Conservation (phyloP, 2,329 filamentous ascomycete species). For the Xylariaceae sp. region DNA sequence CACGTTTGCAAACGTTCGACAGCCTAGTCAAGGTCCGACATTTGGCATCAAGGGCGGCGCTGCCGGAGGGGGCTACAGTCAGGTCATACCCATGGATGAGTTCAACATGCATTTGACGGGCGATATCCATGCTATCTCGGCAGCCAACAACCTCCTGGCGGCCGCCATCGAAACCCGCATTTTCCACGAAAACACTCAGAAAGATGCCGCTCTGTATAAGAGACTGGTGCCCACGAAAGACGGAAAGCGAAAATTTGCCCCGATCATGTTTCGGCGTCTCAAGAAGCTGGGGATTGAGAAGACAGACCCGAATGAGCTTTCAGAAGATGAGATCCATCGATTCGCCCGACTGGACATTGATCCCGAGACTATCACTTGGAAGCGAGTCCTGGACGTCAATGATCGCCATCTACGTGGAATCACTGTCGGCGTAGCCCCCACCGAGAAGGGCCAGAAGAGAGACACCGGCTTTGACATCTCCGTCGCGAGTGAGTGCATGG, state of each 20-base stretch:
- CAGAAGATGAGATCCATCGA: slow-evolving; percentile 74
- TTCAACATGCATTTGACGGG: slow-evolving; percentile 98
- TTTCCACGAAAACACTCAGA: slow-evolving; percentile 95
- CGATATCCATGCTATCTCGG: slow-evolving; percentile 95
- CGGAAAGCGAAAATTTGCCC: slow-evolving; percentile 77
- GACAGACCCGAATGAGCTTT: slow-evolving; percentile 85
- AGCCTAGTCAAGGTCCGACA: slow-evolving; percentile 93
- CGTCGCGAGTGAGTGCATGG: slow-evolving; percentile 97
- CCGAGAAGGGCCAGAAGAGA: slow-evolving; percentile 81
- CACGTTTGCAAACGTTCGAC: slow-evolving; percentile 92
- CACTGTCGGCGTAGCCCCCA: slow-evolving; percentile 79
- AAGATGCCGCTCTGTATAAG: slow-evolving; percentile 78
- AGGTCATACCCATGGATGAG: slow-evolving; percentile 99
- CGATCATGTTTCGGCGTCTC: slow-evolving; percentile 85
- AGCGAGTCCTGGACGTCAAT: slow-evolving; percentile 92
- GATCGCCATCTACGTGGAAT: slow-evolving; percentile 87
- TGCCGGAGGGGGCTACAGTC: slow-evolving; percentile 94
- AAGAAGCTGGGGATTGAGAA: slow-evolving; percentile 96
- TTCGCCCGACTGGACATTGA: slow-evolving; percentile 97
- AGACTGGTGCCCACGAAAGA: slow-evolving; percentile 86
- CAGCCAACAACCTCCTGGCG: slow-evolving; percentile 92
- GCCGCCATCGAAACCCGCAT: slow-evolving; percentile 96
- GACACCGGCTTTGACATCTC: slow-evolving; percentile 97
- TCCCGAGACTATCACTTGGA: slow-evolving; percentile 94
- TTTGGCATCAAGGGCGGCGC: slow-evolving; percentile 99